Evolutionary conservation across 495 filamentous ascomycete genomes (phyloP).

Genomic region (Tuber umbilicatum): DNA sequence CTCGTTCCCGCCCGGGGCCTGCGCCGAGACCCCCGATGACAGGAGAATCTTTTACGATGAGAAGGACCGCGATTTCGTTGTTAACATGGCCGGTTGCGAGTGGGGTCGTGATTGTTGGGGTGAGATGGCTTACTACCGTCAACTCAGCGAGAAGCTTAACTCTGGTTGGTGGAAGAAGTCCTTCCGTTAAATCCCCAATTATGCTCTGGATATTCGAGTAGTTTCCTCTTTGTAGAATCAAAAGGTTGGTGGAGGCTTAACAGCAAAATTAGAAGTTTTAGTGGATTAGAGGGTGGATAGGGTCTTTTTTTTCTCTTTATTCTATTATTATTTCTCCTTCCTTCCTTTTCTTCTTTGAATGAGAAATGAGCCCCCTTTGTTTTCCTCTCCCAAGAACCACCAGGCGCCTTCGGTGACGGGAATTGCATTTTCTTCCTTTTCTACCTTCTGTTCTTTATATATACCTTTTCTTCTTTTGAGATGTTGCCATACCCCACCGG

Average conservation of each 20-base stretch:
- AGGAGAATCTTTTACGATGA: constrained; percentile 76
- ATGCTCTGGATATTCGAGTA: constrained; percentile 7
- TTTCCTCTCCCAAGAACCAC: neutral
- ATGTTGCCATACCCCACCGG: neutral
- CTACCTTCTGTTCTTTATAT: constrained; percentile 4
- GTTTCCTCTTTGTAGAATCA: constrained; percentile 23
- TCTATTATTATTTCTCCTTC: neutral
- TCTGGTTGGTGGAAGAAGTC: constrained; percentile 65
- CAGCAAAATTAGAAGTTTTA: constrained; percentile 3
- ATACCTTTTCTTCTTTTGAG: constrained; percentile 5
- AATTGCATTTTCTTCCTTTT: neutral
- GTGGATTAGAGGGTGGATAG: constrained; percentile 20
- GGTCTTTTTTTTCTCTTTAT: constrained; percentile 16
- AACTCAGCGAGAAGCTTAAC: constrained; percentile 80
- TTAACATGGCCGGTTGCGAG: constrained; percentile 98
- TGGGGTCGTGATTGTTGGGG: constrained; percentile 97
- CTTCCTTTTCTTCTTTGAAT: neutral
- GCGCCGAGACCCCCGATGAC: constrained; percentile 64
- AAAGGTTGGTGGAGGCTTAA: neutral
- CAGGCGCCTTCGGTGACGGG: neutral
- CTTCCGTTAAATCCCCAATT: constrained; percentile 19
- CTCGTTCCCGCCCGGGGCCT: constrained; percentile 85
- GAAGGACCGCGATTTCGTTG: constrained; percentile 81
- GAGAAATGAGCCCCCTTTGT: constrained; percentile 22
- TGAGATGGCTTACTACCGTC: constrained; percentile 89